Evolutionary conservation across 495 filamentous ascomycete species (phyloP), one percentile per base, ranked within the genome.

Genomic region (Aspergillus funiculosus): DNA sequence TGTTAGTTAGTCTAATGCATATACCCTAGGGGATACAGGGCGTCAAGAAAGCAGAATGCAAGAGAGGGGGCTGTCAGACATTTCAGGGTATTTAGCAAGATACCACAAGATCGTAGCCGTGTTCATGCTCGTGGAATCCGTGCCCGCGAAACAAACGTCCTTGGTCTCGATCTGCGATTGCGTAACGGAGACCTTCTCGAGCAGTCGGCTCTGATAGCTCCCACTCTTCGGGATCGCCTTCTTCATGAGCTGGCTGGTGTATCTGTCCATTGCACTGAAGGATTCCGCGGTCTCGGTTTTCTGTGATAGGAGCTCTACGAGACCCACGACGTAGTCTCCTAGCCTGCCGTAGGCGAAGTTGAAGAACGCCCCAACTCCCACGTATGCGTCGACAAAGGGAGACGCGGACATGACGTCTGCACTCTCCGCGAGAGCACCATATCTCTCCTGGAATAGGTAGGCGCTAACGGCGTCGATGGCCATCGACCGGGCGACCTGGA

Each of bases 301-400:
- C 8, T 64, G 43, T 0, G 46, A 48, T 10, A 58, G 41, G 20
- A 51, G 60, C 15, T 62, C 59, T 7, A 59, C 40, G 6, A 52
- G 34, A 47, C 54, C 52, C 20, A 73, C 63, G 2, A 72, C 6
- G n/a, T 56, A 47, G 6, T 62, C 54, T 38, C 70, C 71, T 6
- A 66, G 35, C 29, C 38, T 52, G 14, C 58, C 62, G 0, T 67
- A 65, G 3, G 40, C 4, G 5, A 74, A 28, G 50, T 70, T 68
- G 52, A 74, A 74, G 46, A 75, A 74, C 0, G 72, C 57, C 3
- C 72, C 72, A 1, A 75, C 62, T 6, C 71, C 69, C 2, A 75
- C 74, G 56, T 72, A 73, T 5, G 68, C 54, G 52, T 68, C 63
- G 38, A 69, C 66, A 49, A 67, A 68, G 4, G 58, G 63, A 5